A percentile compares a stretch with the other conserved stretches of the same genome.
Conservation (phyloP, 306 rosid species). For the Sechiopsis laciniata region DNA sequence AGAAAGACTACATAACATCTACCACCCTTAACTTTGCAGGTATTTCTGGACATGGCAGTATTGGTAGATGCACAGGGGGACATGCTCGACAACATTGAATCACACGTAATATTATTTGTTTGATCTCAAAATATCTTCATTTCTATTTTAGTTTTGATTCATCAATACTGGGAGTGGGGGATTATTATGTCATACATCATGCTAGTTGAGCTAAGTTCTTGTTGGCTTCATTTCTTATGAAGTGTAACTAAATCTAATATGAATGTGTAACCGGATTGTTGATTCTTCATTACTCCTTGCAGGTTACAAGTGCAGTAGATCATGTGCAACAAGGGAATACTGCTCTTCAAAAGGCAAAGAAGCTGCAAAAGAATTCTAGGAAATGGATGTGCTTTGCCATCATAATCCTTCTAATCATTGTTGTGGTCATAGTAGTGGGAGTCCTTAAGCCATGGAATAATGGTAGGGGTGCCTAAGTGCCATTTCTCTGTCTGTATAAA, state of each 20-base stretch:
- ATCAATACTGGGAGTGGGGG: too few relatives aligned
- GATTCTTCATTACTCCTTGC: slow-evolving; percentile 1
- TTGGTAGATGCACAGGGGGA: slow-evolving; percentile 92
- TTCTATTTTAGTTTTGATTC: not conserved
- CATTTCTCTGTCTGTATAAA: slow-evolving; percentile 12
- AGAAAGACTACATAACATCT: not conserved
- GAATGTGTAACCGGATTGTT: not conserved
- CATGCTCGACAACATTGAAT: slow-evolving; percentile 81
- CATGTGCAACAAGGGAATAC: slow-evolving; percentile 83
- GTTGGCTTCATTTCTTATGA: not conserved
- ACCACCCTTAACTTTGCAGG: slow-evolving; percentile 38
- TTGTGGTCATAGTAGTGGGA: slow-evolving; percentile 43
- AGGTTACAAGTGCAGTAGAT: slow-evolving; percentile 92
- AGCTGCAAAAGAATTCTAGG: slow-evolving; percentile 67
- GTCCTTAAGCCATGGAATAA: slow-evolving; percentile 71
- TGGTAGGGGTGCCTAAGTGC: slow-evolving; percentile 43
- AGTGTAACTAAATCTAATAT: not conserved
- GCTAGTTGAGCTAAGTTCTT: too few relatives aligned
- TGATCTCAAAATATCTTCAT: slow-evolving; percentile 7
- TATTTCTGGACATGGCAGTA: slow-evolving; percentile 85
- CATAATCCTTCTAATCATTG: slow-evolving; percentile 66
- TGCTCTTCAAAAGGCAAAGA: slow-evolving; percentile 70
- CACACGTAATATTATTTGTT: slow-evolving; percentile 47
- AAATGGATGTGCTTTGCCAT: slow-evolving; percentile 95
- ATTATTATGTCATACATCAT: too few relatives aligned